A percentile compares a stretch with the other conserved stretches of the same genome.
phyloP scores from a whole-genome alignment of 108 stramenopile genomes.

The Nitzschia putrida region DNA sequence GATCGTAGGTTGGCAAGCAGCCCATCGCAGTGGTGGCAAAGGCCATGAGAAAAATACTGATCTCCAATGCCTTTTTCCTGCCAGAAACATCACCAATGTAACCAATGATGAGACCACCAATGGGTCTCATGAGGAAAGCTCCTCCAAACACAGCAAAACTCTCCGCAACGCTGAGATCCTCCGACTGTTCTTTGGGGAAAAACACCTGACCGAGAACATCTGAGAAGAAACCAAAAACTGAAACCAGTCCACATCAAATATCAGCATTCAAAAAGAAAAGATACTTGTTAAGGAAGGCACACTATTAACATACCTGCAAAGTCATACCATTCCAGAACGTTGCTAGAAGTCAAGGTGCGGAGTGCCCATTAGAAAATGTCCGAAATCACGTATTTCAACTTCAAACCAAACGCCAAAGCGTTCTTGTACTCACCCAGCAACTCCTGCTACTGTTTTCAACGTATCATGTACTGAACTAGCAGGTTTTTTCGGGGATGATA shows the following conservation, averaged over 20 bases:
- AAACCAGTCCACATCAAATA: conserved; percentile 51
- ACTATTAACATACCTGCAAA: conserved; percentile 36
- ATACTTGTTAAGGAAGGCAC: not conserved
- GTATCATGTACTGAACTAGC: not conserved
- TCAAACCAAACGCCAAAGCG: too few species aligned
- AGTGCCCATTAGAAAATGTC: too few species aligned
- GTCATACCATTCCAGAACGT: conserved; percentile 41
- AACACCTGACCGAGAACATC: conserved; percentile 70
- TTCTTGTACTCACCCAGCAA: not conserved
- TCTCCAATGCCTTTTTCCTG: conserved; percentile 62
- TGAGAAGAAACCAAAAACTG: conserved; percentile 73
- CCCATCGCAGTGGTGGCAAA: conserved; percentile 76
- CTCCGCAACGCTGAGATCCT: conserved; percentile 37
- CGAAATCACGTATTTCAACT: too few species aligned
- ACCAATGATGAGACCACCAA: conserved; percentile 76
- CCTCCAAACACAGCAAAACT: conserved; percentile 80
- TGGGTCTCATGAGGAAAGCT: conserved; percentile 75
- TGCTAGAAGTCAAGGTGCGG: not conserved
- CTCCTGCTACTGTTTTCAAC: not conserved
- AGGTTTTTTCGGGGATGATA: too few species aligned
- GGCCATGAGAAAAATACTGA: conserved; percentile 76
- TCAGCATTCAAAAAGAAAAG: conserved; percentile 21
- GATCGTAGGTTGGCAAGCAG: conserved; percentile 80
- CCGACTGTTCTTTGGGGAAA: conserved; percentile 61
- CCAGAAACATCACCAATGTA: conserved; percentile 78